These are phyloP conservation scores for Schizopora paradoxa DNA, from an alignment of 1,284 basidiomycete species.

Conservation along the genomic window DNA sequence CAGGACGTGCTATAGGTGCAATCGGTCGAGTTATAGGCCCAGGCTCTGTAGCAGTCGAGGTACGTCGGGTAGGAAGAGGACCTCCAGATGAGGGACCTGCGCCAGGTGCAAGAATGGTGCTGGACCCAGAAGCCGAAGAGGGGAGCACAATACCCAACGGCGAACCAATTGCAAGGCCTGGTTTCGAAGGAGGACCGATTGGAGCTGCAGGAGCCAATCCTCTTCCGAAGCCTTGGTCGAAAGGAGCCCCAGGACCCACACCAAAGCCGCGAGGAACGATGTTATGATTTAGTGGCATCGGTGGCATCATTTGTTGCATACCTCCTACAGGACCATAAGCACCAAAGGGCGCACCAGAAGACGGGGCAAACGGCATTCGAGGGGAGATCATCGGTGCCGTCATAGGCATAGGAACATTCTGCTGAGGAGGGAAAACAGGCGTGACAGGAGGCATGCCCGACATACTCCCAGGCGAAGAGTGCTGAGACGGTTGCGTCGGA, in stretches of 20 bases:
- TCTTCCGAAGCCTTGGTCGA: slow-evolving; percentile 43
- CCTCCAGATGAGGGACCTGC: slow-evolving; percentile 20
- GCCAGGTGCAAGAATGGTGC: neutral
- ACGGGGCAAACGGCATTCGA: slow-evolving; percentile 10
- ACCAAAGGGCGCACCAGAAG: slow-evolving; percentile 33
- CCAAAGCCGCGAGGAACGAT: slow-evolving; percentile 48
- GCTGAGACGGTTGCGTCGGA: slow-evolving; percentile 13
- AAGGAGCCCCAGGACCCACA: slow-evolving; percentile 40
- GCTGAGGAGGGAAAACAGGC: slow-evolving; percentile 11
- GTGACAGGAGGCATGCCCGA: slow-evolving; percentile 12
- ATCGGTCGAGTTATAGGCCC: slow-evolving; percentile 53
- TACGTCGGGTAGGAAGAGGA: slow-evolving; percentile 30
- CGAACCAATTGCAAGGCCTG: slow-evolving; percentile 29
- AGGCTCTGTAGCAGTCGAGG: slow-evolving; percentile 28
- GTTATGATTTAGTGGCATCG: slow-evolving; percentile 45
- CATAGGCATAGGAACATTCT: slow-evolving; percentile 3
- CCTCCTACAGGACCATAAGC: slow-evolving; percentile 40
- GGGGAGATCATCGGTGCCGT: slow-evolving; percentile 13
- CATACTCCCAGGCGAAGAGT: slow-evolving; percentile 12
- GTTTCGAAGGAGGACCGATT: slow-evolving; percentile 43
- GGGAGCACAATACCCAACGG: slow-evolving; percentile 22
- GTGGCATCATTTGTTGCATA: slow-evolving; percentile 34
- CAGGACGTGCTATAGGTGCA: slow-evolving; percentile 41
- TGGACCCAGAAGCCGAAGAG: neutral
- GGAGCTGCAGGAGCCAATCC: slow-evolving; percentile 41